Evolutionary conservation across 768 basidiomycete species (phyloP).

Genomic region (Leccinum barrowsii): DNA sequence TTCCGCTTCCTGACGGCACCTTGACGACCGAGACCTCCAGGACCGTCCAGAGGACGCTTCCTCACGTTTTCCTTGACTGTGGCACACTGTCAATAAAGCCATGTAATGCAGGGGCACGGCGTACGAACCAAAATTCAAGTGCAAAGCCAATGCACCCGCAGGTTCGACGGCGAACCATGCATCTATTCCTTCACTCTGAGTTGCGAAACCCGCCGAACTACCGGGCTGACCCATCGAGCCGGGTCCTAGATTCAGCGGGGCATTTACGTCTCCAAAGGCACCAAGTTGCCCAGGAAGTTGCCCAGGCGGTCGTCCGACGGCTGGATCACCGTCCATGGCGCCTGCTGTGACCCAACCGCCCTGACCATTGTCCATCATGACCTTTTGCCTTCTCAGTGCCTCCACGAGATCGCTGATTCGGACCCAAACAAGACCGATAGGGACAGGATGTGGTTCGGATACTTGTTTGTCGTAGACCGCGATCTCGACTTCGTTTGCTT

Average conservation of each 20-base stretch:
- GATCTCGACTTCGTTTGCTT: conserved; percentile 97
- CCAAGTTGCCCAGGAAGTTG: conserved; percentile 50
- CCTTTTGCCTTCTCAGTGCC: conserved; percentile 87
- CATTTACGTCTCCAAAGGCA: conserved; percentile 43
- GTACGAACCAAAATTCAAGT: conserved; percentile 85
- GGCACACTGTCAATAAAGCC: conserved; percentile 6
- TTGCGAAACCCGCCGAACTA: conserved; percentile 21
- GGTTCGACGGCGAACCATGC: conserved; percentile 98
- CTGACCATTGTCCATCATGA: conserved; percentile 79
- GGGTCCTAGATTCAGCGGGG: conserved; percentile 37
- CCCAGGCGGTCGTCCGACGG: conserved; percentile 44
- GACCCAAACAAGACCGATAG: conserved; percentile 94
- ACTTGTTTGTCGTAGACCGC: conserved; percentile 91
- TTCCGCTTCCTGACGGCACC: conserved; percentile 98
- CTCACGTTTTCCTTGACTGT: conserved; percentile 97
- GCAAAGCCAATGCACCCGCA: conserved; percentile 86
- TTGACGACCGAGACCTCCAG: conserved; percentile 92
- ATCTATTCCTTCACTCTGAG: conserved; percentile 74
- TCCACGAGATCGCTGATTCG: conserved; percentile 92
- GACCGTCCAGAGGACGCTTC: conserved; percentile 90
- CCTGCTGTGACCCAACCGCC: conserved; percentile 96
- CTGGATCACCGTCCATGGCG: conserved; percentile 69
- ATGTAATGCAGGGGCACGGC: not conserved
- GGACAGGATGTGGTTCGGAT: conserved; percentile 75
- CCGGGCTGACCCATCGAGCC: conserved; percentile 28